Evolutionary conservation across 2,329 filamentous ascomycete species (phyloP).

Genomic region (Ambrosiella xylebori): DNA sequence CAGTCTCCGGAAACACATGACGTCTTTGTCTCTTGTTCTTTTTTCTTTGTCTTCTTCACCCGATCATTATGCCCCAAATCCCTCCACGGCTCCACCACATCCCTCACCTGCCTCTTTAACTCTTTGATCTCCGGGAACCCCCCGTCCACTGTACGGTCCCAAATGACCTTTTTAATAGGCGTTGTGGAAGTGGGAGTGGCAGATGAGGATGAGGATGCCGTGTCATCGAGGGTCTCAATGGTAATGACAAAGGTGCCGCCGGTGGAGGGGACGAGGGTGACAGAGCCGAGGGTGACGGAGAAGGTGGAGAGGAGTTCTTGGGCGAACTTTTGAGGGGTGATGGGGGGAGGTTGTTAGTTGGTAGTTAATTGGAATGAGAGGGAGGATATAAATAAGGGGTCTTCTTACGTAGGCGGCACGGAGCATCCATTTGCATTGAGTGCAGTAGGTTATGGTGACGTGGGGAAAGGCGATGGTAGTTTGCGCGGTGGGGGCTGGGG

Average conservation of each 20-base stretch:
- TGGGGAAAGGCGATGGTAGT: neutral
- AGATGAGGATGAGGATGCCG: conserved; percentile 14
- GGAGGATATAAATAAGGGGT: too few relatives aligned
- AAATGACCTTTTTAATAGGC: conserved; percentile 30
- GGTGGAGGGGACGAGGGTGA: conserved; percentile 69
- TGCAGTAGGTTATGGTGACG: neutral
- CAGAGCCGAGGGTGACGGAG: conserved; percentile 63
- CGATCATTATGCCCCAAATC: conserved; percentile 71
- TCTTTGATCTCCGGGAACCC: conserved; percentile 92
- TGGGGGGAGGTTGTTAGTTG: neutral
- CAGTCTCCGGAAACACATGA: conserved; percentile 8
- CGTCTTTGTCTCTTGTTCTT: neutral
- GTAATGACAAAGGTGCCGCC: conserved; percentile 70
- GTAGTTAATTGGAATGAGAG: neutral
- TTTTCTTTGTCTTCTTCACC: conserved; percentile 16
- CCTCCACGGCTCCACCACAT: conserved; percentile 61
- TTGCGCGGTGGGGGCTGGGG: neutral
- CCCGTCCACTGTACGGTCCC: conserved; percentile 74
- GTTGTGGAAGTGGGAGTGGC: neutral
- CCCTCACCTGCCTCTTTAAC: conserved; percentile 67
- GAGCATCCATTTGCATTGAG: too few relatives aligned
- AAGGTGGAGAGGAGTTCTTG: conserved; percentile 96
- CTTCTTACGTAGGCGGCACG: too few relatives aligned
- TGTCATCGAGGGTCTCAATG: conserved; percentile 28
- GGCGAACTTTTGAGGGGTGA: conserved; percentile 44